Evolutionary conservation across 2,329 filamentous ascomycete species (phyloP), one percentile per base, ranked within the genome.

Genomic region (Daldinia sp.): DNA sequence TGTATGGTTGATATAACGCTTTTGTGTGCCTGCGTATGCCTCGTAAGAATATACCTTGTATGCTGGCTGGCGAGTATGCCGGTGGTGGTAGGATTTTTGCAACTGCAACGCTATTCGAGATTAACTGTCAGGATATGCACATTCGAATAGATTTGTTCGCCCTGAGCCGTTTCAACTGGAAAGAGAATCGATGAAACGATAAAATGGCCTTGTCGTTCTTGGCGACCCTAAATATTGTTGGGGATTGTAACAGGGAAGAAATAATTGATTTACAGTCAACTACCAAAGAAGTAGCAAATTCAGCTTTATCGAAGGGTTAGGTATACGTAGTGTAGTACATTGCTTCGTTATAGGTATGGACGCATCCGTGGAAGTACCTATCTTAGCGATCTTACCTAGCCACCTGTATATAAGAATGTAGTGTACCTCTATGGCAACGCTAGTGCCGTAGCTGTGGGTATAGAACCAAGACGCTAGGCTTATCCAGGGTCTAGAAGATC

Each of bases 401-500:
- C 29, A 27, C 21, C 21, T n/a, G 15, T 10, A 19, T 21, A 21
- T 41, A 10, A 17, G 19, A 41, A 7, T 19, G 15, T 15, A 49
- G 34, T 32, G 32, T 21, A 49, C 39, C n/a, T n/a, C n/a, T n/a
- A n/a, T n/a, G 21, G 39, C 43, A 48, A 48, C n/a, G n/a, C 8
- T 48, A 52, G 48, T 57, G 51, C 39, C 35, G 61, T 39, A 45
- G 19, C 47, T 50, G 21, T 52, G 43, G 49, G 30, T 34, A 53
- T 52, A 49, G 29, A 27, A 2, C 29, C 17, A 34, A n/a, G 15
- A 34, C 47, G 30, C 47, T 58, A 55, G 37, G 48, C 34, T 37
- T 11, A 17, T 41, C 17, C 19, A 37, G 58, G 63, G 54, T 52
- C 30, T 59, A 59, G 55, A 25, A 45, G 37, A 45, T 43, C 32